Evolutionary conservation across 2,329 filamentous ascomycete species (phyloP).

Genomic region (Sarocladium oryzae): DNA sequence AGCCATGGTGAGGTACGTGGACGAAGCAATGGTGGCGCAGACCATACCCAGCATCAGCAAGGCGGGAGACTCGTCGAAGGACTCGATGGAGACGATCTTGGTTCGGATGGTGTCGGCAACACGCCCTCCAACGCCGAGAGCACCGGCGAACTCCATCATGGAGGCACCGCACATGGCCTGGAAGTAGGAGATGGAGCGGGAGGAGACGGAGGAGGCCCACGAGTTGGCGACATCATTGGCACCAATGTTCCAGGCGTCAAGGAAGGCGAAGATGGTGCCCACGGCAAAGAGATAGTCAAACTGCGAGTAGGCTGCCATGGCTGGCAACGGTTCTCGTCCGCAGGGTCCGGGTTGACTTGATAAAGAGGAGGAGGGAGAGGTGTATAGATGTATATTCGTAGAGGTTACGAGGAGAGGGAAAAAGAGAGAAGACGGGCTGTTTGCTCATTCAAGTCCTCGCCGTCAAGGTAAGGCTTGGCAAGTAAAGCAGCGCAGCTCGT

Average conservation of each 20-base stretch:
- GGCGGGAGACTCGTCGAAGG: slow-evolving; percentile 41
- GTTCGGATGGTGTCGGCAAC: slow-evolving; percentile 57
- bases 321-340: background rate
- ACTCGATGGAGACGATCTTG: slow-evolving; percentile 44
- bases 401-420: background rate
- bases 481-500: background rate
- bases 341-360: background rate
- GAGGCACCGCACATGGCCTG: slow-evolving; percentile 54
- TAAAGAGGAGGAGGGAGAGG: background rate
- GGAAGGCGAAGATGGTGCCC: slow-evolving; percentile 57
- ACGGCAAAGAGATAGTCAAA: slow-evolving; percentile 60
- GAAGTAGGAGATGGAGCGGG: slow-evolving; percentile 55
- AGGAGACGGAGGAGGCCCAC: slow-evolving; percentile 69
- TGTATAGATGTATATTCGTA: background rate
- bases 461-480: background rate
- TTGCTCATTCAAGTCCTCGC: slow-evolving; percentile 2
- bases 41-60: slow-evolving; percentile 54
- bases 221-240: slow-evolving; percentile 68
- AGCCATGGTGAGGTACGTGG: slow-evolving; percentile 49
- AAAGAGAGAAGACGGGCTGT: background rate
- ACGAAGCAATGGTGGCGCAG: slow-evolving; percentile 47
- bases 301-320: slow-evolving; percentile 27
- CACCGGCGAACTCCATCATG: slow-evolving; percentile 57
- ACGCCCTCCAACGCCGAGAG: slow-evolving; percentile 53
- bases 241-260: slow-evolving; percentile 58